These are phyloP conservation scores for Hypomyces perniciosus DNA, from an alignment of 2,329 filamentous ascomycete species.

Conservation along the genomic window DNA sequence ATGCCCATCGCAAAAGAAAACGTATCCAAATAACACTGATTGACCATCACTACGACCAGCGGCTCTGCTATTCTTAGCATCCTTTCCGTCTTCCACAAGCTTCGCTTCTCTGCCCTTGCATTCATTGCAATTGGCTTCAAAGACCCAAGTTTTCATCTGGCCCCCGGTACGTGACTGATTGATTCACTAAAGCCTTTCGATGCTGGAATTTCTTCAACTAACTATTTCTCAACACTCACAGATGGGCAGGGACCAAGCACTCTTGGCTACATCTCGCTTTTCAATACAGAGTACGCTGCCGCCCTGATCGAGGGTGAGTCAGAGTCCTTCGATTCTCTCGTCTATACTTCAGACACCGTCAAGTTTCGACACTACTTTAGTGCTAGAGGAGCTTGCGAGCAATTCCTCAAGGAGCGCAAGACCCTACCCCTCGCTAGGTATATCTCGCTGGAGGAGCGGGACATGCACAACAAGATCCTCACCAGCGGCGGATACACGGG, in stretches of 20 bases:
- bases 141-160: background rate
- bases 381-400: background rate
- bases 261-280: background rate
- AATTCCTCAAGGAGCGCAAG: background rate
- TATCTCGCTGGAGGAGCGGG: background rate
- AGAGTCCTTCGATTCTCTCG: background rate
- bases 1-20: background rate
- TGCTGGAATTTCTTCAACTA: background rate
- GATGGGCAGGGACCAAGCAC: background rate
- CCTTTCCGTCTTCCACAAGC: background rate
- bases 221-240: no score
- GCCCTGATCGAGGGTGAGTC: background rate
- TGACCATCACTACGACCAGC: slow-evolving; percentile 8
- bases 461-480: background rate
- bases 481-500: background rate
- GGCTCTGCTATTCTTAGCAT: slow-evolving; percentile 9
- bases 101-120: background rate
- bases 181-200: background rate
- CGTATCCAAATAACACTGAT: no score
- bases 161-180: background rate
- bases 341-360: background rate
- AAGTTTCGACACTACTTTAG: background rate
- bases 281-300: background rate
- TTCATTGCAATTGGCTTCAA: slow-evolving; percentile 1
- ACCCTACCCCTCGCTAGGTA: background rate